Evolutionary conservation across 2,329 filamentous ascomycete genomes (phyloP), one percentile per base, ranked within the genome.

Genomic region (Pseudomassariella vexata): DNA sequence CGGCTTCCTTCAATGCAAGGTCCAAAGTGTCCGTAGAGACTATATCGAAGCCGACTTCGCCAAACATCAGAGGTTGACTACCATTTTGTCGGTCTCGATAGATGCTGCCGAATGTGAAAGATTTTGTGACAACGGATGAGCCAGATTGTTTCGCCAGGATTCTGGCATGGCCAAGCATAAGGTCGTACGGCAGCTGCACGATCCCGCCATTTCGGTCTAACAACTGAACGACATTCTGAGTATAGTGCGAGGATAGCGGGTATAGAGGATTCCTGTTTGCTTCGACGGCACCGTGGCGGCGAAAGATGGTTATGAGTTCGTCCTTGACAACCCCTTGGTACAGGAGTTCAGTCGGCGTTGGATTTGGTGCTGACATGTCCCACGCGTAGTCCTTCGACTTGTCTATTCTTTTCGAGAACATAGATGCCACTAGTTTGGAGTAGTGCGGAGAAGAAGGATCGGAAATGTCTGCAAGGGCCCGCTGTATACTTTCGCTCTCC

Each of bases 31-130:
- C 81, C 26, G 77, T 74, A 1, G 88, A 90, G n/a, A 95, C 74
- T 38, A 98, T 88, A 58, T 98, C 92, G 55, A 96, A 98, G 55
- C 96, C 89, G 3, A 94, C 89, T 53, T 96, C 92, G 8, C 85
- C 83, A 53, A 86, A 83, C 49, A 82, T 83, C 35, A 74, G 73
- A 6, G 92, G 92, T 45, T 94, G 85, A 3, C 86, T 85, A 6
- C 86, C 88, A 34, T 79, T 80, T 29, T 79, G 69, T 27, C 75
- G 79, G 42, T 94, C 85, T 24, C 92, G 77, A 52, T 87, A 96
- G 1, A 96, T 88, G 20, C 73, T 82, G 6, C 88, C 89, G 54
- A 98, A 95, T 0, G 85, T 79, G 56, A 87, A 95, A 0, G 85
- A 85, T 43, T 86, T 84, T 44, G 85, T 76, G 5, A 86, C 62